These are phyloP conservation scores for Microsporum ferrugineum DNA, from an alignment of 2,329 filamentous ascomycete genomes.

Conservation along the genomic window DNA sequence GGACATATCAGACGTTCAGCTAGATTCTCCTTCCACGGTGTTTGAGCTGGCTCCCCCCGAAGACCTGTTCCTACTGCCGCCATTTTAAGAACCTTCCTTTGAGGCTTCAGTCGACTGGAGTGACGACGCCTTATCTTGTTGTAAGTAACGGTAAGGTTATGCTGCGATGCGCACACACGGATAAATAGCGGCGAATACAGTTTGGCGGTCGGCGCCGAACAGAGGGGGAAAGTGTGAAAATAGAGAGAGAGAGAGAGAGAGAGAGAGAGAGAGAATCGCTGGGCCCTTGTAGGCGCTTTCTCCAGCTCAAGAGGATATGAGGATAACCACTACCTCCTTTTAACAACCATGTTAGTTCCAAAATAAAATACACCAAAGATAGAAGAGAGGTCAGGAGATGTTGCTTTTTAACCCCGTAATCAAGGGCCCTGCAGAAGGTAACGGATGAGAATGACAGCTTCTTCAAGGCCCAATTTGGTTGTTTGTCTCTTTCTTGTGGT, in stretches of 20 bases:
- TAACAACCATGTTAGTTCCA: conserved; percentile 25
- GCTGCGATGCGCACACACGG: conserved; percentile 42
- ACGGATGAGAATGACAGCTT: conserved; percentile 11
- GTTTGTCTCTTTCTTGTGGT: conserved; percentile 7
- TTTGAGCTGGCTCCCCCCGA: conserved; percentile 30
- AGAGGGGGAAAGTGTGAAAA: neutral
- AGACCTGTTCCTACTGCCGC: conserved; percentile 32
- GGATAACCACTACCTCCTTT: conserved; percentile 20
- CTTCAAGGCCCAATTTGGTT: conserved; percentile 11
- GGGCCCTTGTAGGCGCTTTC: neutral
- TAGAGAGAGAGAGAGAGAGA: neutral
- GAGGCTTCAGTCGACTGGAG: conserved; percentile 22
- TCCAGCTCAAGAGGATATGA: neutral
- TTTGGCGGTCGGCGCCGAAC: conserved; percentile 38
- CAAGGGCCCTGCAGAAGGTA: conserved; percentile 8
- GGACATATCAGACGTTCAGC: conserved; percentile 76
- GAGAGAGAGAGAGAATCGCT: neutral
- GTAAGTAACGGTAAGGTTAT: conserved; percentile 35
- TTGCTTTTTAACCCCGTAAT: conserved; percentile 4
- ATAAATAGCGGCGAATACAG: conserved; percentile 63
- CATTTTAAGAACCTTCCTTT: conserved; percentile 25
- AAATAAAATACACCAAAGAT: conserved; percentile 4
- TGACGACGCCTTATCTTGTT: conserved; percentile 36
- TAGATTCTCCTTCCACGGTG: conserved; percentile 67
- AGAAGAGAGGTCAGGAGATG: neutral